Evolutionary conservation across 495 filamentous ascomycete genomes (phyloP), one percentile per base, ranked within the genome.

Genomic region (Aspergillus campestris): DNA sequence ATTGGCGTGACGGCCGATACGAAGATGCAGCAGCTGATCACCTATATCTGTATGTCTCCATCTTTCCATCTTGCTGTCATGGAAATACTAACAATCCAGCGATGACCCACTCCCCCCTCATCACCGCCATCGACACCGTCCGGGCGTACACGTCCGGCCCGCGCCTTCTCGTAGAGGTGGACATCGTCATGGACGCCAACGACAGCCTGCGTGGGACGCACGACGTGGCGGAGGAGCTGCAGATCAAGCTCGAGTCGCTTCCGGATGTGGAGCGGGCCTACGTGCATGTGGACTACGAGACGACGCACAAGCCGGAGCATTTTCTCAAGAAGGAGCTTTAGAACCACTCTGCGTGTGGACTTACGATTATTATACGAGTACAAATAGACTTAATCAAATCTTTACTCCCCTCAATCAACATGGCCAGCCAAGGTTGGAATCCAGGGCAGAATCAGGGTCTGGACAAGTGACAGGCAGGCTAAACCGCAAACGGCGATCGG

Each of bases 281-380:
- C 67, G 92, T 97, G 10, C 92, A 98, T 65, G 89, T 96, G 11
- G 92, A 98, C 58, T 97, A 91, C 53, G 92, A 98, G 73, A 90
- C 89, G 6, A 89, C 83, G n/a, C 92, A 98, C 63, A 94, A 95
- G 69, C 92, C 92, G 8, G 87, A 81, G 64, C 78, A 82, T 51
- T 81, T 75, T 35, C 51, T 81, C 41, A 82, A 82, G 60, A 82
- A 82, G 59, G 78, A 80, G 46, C 55, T 80, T 8, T 80, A 69
- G 55, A 45, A 37, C 33, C 27, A 24, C 40, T 33, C 31, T 43
- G 13, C 34, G 34, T 48, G 39, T 41, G 32, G 32, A 24, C 18
- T 24, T 24, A 24, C 18, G 18, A 24, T 24, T 4, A 24, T 2
- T 24, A 24, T 24, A 24, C 18, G 18, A 24, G 18, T 24, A 24